phyloP scores from a whole-genome alignment of 2,329 filamentous ascomycete species.

The Dactylonectria estremocensis region DNA sequence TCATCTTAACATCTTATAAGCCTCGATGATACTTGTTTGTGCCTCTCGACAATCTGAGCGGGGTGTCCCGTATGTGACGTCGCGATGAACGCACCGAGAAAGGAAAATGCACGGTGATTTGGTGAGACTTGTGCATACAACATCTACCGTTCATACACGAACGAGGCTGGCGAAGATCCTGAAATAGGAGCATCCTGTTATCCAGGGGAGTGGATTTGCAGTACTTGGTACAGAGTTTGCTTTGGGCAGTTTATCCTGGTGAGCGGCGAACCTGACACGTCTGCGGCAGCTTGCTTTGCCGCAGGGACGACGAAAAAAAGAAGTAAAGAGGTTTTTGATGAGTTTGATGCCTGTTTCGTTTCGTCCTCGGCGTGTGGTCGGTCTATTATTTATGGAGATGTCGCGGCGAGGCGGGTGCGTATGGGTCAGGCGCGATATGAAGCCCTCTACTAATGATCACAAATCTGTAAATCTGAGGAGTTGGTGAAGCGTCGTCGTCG shows the following conservation, averaged over 20 bases:
- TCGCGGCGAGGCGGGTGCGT: too few relatives aligned
- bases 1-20: conserved; percentile 5
- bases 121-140: too few relatives aligned
- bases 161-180: neutral
- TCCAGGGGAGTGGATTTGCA: neutral
- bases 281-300: neutral
- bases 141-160: too few relatives aligned
- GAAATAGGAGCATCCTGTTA: neutral
- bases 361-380: neutral
- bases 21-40: neutral
- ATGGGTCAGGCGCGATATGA: neutral
- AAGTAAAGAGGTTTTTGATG: neutral
- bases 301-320: neutral
- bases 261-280: neutral
- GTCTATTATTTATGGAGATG: neutral
- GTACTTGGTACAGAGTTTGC: neutral
- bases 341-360: neutral
- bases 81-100: neutral
- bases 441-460: neutral
- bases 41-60: conserved; percentile 2
- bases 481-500: neutral
- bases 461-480: neutral
- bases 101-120: neutral
- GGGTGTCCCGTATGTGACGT: neutral
- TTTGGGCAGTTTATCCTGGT: neutral